These are phyloP conservation scores for Articulospora tetracladia DNA, from an alignment of 495 filamentous ascomycete species.

Conservation along the genomic window DNA sequence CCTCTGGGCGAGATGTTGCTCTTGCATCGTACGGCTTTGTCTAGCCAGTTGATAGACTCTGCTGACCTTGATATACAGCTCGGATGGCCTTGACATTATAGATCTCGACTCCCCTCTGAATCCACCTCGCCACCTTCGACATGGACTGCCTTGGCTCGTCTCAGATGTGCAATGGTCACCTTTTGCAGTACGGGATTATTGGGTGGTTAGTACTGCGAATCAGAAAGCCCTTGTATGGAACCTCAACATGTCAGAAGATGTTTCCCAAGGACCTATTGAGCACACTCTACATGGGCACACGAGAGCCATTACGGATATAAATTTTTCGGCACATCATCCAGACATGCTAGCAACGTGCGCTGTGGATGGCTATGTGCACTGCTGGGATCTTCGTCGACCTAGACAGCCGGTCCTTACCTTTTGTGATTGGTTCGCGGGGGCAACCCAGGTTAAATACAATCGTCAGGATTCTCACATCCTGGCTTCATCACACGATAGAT, in stretches of 20 bases:
- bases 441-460: slow-evolving; percentile 95
- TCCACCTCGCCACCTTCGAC: slow-evolving; percentile 79
- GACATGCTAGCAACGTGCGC: slow-evolving; percentile 87
- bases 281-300: slow-evolving; percentile 87
- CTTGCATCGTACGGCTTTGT: slow-evolving; percentile 67
- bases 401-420: slow-evolving; percentile 75
- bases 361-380: slow-evolving; percentile 90
- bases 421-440: slow-evolving; percentile 92
- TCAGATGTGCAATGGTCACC: slow-evolving; percentile 99
- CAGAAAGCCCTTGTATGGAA: slow-evolving; percentile 97
- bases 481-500: slow-evolving; percentile 86
- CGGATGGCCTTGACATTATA: slow-evolving; percentile 84
- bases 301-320: slow-evolving; percentile 92
- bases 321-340: slow-evolving; percentile 90
- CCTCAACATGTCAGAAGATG: slow-evolving; percentile 67
- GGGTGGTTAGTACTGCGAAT: slow-evolving; percentile 92
- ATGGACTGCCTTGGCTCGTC: slow-evolving; percentile 89
- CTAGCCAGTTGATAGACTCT: not conserved
- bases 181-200: slow-evolving; percentile 82
- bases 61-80: slow-evolving; percentile 34
- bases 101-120: slow-evolving; percentile 91
- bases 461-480: slow-evolving; percentile 79
- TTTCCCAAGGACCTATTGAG: slow-evolving; percentile 71
- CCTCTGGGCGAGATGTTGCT: slow-evolving; percentile 87
- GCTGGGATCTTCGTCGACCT: slow-evolving; percentile 82